phyloP scores from a whole-genome alignment of 257 asterid species.

The Striga asiatica region DNA sequence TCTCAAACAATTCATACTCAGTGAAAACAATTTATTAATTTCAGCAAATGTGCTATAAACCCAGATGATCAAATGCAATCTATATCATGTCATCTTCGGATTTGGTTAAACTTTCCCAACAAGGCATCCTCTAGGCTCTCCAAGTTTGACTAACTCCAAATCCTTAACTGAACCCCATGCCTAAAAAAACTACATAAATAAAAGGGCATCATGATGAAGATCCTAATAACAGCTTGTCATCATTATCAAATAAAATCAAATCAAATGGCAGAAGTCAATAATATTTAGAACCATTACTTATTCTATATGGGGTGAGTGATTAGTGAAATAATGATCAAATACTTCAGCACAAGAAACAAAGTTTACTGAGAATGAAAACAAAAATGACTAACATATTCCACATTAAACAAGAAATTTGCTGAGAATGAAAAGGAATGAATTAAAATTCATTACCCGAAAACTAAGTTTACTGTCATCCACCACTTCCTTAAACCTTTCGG shows the following conservation, averaged over 20 bases:
- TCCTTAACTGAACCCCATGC: background rate
- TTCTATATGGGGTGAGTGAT: background rate
- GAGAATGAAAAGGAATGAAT: background rate
- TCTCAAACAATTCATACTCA: background rate
- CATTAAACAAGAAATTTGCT: background rate
- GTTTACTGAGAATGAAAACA: too few species aligned
- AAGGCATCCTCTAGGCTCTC: conserved; percentile 1
- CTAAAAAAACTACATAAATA: background rate
- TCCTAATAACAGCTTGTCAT: background rate
- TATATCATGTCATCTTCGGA: conserved; percentile 2
- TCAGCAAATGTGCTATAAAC: background rate
- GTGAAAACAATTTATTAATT: background rate
- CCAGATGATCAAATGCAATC: background rate
- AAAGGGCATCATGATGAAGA: background rate
- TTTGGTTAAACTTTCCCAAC: conserved; percentile 6
- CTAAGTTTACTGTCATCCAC: conserved; percentile 66
- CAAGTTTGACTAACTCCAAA: background rate
- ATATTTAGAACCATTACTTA: background rate
- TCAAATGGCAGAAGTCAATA: too few species aligned
- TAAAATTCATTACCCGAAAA: conserved; percentile 53
- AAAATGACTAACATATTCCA: background rate
- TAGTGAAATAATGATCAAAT: conserved; percentile 1
- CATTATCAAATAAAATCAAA: background rate
- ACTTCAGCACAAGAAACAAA: background rate
- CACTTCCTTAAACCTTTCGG: conserved; percentile 62